phyloP scores from a whole-genome alignment of 352 stramenopile genomes.

The Phytophthora pseudosyringae region DNA sequence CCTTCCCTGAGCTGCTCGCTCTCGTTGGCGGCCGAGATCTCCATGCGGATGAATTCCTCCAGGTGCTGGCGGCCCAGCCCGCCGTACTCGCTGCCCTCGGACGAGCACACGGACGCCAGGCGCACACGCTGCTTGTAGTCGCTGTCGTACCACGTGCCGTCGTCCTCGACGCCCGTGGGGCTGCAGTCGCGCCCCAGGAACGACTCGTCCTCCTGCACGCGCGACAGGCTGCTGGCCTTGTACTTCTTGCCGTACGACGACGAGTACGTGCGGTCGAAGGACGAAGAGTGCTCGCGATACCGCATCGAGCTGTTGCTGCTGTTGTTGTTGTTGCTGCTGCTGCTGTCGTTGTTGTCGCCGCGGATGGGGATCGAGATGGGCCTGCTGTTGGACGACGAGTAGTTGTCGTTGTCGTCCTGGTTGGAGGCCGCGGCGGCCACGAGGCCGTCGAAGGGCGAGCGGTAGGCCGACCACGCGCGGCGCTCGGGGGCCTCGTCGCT shows the following conservation, averaged over 20 bases:
- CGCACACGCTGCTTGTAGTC: conserved; percentile 79
- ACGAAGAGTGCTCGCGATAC: conserved; percentile 36
- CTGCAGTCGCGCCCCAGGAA: conserved; percentile 67
- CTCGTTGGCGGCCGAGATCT: conserved; percentile 76
- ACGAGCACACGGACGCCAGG: conserved; percentile 78
- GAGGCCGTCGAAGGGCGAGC: conserved; percentile 72
- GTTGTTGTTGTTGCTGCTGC: conserved; percentile 29
- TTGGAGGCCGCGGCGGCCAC: conserved; percentile 63
- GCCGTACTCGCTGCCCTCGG: conserved; percentile 78
- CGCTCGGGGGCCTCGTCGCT: conserved; percentile 52
- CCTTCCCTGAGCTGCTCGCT: conserved; percentile 46
- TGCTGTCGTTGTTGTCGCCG: conserved; percentile 30
- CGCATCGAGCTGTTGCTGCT: conserved; percentile 33
- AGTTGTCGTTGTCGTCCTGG: conserved; percentile 53
- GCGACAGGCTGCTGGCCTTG: conserved; percentile 58
- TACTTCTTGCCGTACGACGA: conserved; percentile 51
- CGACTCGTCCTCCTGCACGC: conserved; percentile 64
- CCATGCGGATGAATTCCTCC: conserved; percentile 84
- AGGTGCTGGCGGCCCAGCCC: conserved; percentile 74
- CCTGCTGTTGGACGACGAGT: conserved; percentile 47
- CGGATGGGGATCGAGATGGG: conserved; percentile 73
- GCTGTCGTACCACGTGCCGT: conserved; percentile 61
- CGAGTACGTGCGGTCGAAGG: conserved; percentile 36
- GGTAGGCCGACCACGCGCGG: conserved; percentile 48
- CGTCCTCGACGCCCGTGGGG: conserved; percentile 74